phyloP scores from a whole-genome alignment of 176 grass and related monocot species.

The Oropetium thomaeum region DNA sequence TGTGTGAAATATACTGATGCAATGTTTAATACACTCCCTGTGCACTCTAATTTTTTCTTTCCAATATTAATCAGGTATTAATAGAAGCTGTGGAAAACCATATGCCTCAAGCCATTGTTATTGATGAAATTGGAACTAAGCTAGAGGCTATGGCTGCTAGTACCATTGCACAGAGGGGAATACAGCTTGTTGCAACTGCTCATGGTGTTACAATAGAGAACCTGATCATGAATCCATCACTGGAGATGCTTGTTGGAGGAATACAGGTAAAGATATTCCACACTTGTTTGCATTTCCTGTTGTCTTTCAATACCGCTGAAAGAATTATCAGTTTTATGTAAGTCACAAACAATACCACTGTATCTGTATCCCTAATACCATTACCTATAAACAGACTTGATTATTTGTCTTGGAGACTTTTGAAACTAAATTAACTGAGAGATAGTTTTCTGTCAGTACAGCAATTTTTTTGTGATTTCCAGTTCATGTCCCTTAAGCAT shows the following conservation, averaged over 20 bases:
- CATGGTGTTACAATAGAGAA: slow-evolving; percentile 95
- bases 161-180: slow-evolving; percentile 90
- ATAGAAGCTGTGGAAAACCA: slow-evolving; percentile 98
- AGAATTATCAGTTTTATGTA: neutral
- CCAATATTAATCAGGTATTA: slow-evolving; percentile 54
- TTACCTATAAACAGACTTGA: neutral
- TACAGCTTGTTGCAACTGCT: slow-evolving; percentile 88
- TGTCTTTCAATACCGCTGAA: neutral
- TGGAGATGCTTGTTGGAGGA: slow-evolving; percentile 86
- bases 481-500: neutral
- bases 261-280: slow-evolving; percentile 56
- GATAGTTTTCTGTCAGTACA: neutral
- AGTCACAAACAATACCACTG: neutral
- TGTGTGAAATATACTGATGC: neutral
- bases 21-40: neutral
- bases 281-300: neutral
- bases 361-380: neutral
- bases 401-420: neutral
- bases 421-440: neutral
- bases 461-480: neutral
- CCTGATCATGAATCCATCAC: slow-evolving; percentile 80
- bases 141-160: slow-evolving; percentile 86
- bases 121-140: slow-evolving; percentile 96
- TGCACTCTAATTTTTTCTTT: neutral
- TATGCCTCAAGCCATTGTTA: slow-evolving; percentile 93